These are phyloP conservation scores for Yamadazyma triangularis DNA, from an alignment of 1,139 yeast species.

Conservation along the genomic window DNA sequence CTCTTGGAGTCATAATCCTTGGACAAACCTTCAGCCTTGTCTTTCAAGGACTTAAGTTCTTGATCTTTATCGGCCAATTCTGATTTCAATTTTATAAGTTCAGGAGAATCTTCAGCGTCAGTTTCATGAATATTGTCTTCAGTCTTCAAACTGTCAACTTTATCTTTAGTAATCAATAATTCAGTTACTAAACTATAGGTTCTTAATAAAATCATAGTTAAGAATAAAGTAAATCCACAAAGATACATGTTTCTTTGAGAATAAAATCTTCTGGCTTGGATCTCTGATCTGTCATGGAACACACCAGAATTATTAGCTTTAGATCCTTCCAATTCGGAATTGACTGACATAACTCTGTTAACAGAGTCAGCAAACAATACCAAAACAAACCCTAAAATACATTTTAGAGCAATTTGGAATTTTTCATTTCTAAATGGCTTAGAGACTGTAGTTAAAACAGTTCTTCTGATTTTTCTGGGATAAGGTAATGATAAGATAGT, in stretches of 20 bases:
- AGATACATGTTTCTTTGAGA: constrained; percentile 96
- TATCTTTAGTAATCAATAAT: constrained; percentile 56
- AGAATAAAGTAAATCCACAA: constrained; percentile 91
- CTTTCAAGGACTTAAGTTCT: constrained; percentile 63
- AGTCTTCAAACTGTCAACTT: constrained; percentile 47
- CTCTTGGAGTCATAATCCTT: constrained; percentile 45
- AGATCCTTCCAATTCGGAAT: constrained; percentile 49
- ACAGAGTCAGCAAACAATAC: constrained; percentile 86
- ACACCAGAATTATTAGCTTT: constrained; percentile 18
- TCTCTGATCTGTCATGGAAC: constrained; percentile 63
- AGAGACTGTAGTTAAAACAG: constrained; percentile 57
- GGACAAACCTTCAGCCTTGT: constrained; percentile 64
- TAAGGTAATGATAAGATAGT: constrained; percentile 79
- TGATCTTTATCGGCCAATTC: constrained; percentile 57
- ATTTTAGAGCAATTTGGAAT: constrained; percentile 73
- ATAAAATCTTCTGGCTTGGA: constrained; percentile 87
- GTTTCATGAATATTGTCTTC: constrained; percentile 13
- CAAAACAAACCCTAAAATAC: constrained; percentile 78
- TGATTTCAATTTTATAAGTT: constrained; percentile 46
- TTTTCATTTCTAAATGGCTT: constrained; percentile 70
- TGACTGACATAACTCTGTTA: constrained; percentile 73
- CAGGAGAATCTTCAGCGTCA: constrained; percentile 24
- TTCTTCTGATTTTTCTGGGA: constrained; percentile 71
- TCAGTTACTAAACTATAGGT: constrained; percentile 83
- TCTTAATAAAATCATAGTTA: constrained; percentile 79